Conservation (phyloP, 2,329 filamentous ascomycete genomes). For the Fusarium humuli region DNA sequence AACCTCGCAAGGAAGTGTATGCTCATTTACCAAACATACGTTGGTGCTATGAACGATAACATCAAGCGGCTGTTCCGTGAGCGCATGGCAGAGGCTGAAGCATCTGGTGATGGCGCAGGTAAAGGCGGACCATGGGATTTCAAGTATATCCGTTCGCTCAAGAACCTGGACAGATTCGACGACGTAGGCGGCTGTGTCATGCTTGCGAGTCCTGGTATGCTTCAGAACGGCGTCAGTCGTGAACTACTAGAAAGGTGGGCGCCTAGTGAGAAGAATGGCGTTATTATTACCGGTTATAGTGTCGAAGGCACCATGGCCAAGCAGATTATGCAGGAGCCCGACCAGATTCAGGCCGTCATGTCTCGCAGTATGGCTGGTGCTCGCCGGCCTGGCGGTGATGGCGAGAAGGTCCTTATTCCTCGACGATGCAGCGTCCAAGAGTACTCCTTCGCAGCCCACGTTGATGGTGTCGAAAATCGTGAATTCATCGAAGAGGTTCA, state of each 20-base stretch:
- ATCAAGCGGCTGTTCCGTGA: slow-evolving; percentile 96
- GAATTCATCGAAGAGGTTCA: slow-evolving; percentile 96
- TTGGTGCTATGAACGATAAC: slow-evolving; percentile 98
- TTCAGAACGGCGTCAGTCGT: slow-evolving; percentile 94
- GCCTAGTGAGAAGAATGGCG: slow-evolving; percentile 95
- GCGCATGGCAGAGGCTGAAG: slow-evolving; percentile 90
- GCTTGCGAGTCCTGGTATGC: slow-evolving; percentile 97
- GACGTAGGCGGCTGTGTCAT: slow-evolving; percentile 96
- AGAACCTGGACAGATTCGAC: slow-evolving; percentile 94
- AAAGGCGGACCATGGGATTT: slow-evolving; percentile 97
- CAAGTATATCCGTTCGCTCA: slow-evolving; percentile 89
- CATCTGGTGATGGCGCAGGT: slow-evolving; percentile 76
- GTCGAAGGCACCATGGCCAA: slow-evolving; percentile 99
- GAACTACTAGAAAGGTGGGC: slow-evolving; percentile 96
- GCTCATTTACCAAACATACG: slow-evolving; percentile 98
- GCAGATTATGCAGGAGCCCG: slow-evolving; percentile 92
- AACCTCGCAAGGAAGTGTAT: slow-evolving; percentile 97
- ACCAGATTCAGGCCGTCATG: slow-evolving; percentile 95
- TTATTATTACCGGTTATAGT: slow-evolving; percentile 98
- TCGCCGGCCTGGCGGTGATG: slow-evolving; percentile 74
- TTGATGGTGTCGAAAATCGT: slow-evolving; percentile 94
- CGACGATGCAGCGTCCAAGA: slow-evolving; percentile 93
- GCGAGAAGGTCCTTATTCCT: slow-evolving; percentile 92
- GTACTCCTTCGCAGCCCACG: slow-evolving; percentile 95
- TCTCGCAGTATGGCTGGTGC: slow-evolving; percentile 74